phyloP scores from a whole-genome alignment of 441 rosid genomes.

The Corymbia citriodora region DNA sequence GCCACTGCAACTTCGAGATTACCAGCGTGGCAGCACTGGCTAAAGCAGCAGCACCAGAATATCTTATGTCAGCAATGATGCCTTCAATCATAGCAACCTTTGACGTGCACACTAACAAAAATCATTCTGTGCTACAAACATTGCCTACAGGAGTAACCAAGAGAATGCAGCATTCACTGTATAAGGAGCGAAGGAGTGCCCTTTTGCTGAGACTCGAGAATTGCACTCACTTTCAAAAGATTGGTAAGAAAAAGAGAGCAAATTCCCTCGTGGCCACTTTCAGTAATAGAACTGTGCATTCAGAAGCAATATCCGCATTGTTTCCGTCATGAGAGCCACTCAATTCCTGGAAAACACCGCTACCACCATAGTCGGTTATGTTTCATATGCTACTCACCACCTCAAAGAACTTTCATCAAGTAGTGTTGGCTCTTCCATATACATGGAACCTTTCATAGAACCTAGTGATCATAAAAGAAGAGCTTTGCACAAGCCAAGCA shows the following conservation, averaged over 20 bases:
- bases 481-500: neutral
- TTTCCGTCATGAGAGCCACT: neutral
- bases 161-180: too few relatives aligned
- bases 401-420: neutral
- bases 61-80: too few relatives aligned
- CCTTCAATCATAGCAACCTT: too few relatives aligned
- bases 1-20: too few relatives aligned
- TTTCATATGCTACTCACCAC: neutral
- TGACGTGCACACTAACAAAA: too few relatives aligned
- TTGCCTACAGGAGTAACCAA: too few relatives aligned
- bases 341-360: neutral
- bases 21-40: too few relatives aligned
- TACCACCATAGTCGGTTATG: neutral
- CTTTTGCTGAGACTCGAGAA: neutral
- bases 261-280: neutral
- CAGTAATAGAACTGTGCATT: neutral
- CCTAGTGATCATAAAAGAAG: neutral
- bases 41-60: too few relatives aligned
- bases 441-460: accelerated
- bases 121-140: too few relatives aligned
- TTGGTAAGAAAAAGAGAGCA: neutral
- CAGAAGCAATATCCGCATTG: accelerated
- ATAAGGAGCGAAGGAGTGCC: neutral
- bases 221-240: neutral
- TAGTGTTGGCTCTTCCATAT: neutral